Conservation (phyloP, 495 filamentous ascomycete species). For the Penicillium manginii region DNA sequence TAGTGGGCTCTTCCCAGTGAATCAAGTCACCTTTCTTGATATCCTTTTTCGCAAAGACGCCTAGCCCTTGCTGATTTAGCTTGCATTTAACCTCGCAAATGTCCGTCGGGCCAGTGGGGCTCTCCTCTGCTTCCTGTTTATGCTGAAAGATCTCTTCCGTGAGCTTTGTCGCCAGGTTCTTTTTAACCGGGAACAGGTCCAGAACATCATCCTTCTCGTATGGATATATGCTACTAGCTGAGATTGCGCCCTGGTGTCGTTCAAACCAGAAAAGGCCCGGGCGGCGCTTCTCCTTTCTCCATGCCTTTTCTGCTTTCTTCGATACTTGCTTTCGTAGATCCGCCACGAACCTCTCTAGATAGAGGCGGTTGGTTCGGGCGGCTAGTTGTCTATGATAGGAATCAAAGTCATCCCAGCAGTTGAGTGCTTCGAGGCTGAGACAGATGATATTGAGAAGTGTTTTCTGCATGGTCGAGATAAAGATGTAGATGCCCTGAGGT, state of each 20-base stretch:
- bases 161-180: conserved; percentile 13
- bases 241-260: conserved; percentile 18
- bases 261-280: conserved; percentile 28
- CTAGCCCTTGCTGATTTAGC: conserved; percentile 10
- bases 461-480: conserved; percentile 29
- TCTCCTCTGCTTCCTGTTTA: neutral
- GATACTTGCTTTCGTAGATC: conserved; percentile 11
- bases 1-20: conserved; percentile 32
- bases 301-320: neutral
- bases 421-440: conserved; percentile 32
- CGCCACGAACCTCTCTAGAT: conserved; percentile 22
- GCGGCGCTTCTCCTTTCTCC: conserved; percentile 5
- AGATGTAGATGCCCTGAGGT: conserved; percentile 29
- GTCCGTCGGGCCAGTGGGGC: neutral
- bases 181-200: conserved; percentile 21
- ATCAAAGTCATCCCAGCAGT: conserved; percentile 33
- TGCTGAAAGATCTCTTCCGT: conserved; percentile 20
- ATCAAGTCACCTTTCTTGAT: conserved; percentile 26
- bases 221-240: conserved; percentile 27
- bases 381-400: conserved; percentile 18
- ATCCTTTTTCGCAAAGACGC: conserved; percentile 26
- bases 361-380: conserved; percentile 9
- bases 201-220: conserved; percentile 28
- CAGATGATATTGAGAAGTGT: conserved; percentile 31
- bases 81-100: neutral